phyloP scores from a whole-genome alignment of 371 early-diverging fungal species.

The Actinomucor elegans region DNA sequence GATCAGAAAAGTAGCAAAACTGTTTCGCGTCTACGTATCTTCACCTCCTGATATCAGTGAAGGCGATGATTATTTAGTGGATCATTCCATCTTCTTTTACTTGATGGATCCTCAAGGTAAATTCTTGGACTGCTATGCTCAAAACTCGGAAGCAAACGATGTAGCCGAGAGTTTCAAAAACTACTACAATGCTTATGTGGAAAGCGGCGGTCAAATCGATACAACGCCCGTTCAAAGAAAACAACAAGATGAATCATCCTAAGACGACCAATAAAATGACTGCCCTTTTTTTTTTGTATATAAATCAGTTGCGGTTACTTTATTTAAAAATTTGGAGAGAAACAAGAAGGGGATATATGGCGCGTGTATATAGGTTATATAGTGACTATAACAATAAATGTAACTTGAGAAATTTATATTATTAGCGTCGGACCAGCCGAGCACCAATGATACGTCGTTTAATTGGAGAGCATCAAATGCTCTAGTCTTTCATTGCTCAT shows the following conservation, averaged over 20 bases:
- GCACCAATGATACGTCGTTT: background rate
- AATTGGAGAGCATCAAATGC: background rate
- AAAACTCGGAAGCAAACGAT: conserved; percentile 65
- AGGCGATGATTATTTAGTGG: conserved; percentile 94
- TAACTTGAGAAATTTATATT: background rate
- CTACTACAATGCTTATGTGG: conserved; percentile 51
- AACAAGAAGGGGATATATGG: too few relatives aligned
- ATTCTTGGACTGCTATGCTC: conserved; percentile 90
- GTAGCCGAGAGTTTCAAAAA: conserved; percentile 62
- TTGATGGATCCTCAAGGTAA: conserved; percentile 92
- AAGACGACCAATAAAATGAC: too few relatives aligned
- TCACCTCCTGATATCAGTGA: conserved; percentile 84
- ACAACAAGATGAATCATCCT: background rate
- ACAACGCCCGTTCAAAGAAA: background rate
- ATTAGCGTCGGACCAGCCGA: conserved; percentile 1
- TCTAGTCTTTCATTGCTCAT: conserved; percentile 1
- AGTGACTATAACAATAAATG: background rate
- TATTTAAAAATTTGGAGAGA: too few relatives aligned
- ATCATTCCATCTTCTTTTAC: conserved; percentile 98
- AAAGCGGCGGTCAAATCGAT: conserved; percentile 39
- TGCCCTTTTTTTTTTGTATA: too few relatives aligned
- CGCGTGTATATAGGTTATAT: too few relatives aligned
- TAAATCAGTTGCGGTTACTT: too few relatives aligned
- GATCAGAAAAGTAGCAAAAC: conserved; percentile 82
- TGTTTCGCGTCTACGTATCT: conserved; percentile 92